These are phyloP conservation scores for Coemansia sp. DNA, from an alignment of 192 early-diverging fungal species.

Conservation along the genomic window DNA sequence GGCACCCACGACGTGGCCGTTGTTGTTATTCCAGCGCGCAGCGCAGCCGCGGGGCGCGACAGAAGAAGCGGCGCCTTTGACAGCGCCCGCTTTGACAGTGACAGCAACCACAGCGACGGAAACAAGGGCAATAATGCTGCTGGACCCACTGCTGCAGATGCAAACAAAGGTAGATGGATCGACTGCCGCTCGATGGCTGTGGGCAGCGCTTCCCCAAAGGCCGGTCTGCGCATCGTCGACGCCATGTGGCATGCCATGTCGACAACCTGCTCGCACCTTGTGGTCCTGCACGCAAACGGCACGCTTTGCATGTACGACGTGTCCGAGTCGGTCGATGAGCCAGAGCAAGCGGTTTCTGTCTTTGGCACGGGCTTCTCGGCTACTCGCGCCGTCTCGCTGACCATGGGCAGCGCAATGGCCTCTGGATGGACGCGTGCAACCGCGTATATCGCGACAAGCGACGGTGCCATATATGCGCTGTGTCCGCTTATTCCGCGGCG, in stretches of 20 bases:
- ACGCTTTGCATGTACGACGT: constrained; percentile 71
- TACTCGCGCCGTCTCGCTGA: constrained; percentile 51
- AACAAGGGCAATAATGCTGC: background rate
- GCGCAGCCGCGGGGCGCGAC: constrained; percentile 20
- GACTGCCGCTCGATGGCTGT: constrained; percentile 44
- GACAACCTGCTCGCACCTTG: constrained; percentile 62
- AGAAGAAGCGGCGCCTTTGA: constrained; percentile 31
- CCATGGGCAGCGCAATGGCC: constrained; percentile 40
- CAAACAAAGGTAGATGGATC: constrained; percentile 16
- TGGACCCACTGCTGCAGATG: background rate
- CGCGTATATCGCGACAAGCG: constrained; percentile 66
- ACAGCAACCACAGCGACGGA: background rate
- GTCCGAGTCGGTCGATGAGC: constrained; percentile 55
- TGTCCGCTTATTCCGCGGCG: constrained; percentile 72
- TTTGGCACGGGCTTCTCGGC: constrained; percentile 33
- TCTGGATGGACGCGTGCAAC: constrained; percentile 68
- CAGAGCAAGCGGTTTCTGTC: constrained; percentile 60
- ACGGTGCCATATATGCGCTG: constrained; percentile 69
- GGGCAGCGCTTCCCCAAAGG: constrained; percentile 5
- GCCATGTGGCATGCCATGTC: constrained; percentile 81
- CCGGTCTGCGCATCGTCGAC: constrained; percentile 57
- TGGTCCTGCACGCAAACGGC: constrained; percentile 66
- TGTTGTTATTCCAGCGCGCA: constrained; percentile 56
- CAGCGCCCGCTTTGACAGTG: constrained; percentile 25
- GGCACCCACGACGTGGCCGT: constrained; percentile 60